phyloP scores from a whole-genome alignment of 2,329 filamentous ascomycete species.

The Sodiomyces alkalinus region DNA sequence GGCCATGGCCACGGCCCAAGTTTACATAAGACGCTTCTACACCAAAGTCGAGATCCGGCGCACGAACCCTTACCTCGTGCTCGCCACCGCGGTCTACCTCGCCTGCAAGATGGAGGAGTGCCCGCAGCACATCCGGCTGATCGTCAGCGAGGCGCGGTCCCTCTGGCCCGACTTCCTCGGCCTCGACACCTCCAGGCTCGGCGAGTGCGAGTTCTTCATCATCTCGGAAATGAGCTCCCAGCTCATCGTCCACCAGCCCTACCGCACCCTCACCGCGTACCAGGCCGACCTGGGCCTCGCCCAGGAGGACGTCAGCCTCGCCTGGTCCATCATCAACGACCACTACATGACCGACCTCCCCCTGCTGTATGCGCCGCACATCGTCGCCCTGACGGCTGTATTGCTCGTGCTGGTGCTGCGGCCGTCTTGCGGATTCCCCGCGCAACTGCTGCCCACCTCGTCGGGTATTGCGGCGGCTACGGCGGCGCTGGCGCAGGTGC shows the following conservation, averaged over 20 bases:
- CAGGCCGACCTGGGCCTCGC: slow-evolving; percentile 54
- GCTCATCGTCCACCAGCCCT: slow-evolving; percentile 81
- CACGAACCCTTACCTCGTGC: slow-evolving; percentile 84
- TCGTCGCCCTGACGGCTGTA: slow-evolving; percentile 75
- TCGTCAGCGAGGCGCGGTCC: slow-evolving; percentile 72
- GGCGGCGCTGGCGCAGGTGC: slow-evolving; percentile 31
- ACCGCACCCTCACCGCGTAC: slow-evolving; percentile 62
- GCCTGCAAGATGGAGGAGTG: slow-evolving; percentile 98
- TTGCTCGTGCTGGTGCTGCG: slow-evolving; percentile 72
- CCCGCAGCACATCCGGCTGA: slow-evolving; percentile 85
- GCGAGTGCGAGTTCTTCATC: slow-evolving; percentile 85
- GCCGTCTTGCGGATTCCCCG: slow-evolving; percentile 26
- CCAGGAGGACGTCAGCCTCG: slow-evolving; percentile 64
- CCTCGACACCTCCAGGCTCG: slow-evolving; percentile 68
- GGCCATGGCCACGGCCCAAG: slow-evolving; percentile 81
- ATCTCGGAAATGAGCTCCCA: slow-evolving; percentile 86
- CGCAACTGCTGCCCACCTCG: slow-evolving; percentile 17
- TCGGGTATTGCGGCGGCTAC: slow-evolving; percentile 34
- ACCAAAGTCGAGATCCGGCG: slow-evolving; percentile 77
- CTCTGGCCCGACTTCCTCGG: slow-evolving; percentile 70
- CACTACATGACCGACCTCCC: slow-evolving; percentile 88
- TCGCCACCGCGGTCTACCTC: slow-evolving; percentile 87
- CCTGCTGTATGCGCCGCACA: slow-evolving; percentile 70
- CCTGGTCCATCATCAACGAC: slow-evolving; percentile 79
- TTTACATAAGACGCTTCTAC: slow-evolving; percentile 93